Base-by-base conservation (phyloP, 306 rosid species). In the Hylodesmum podocarpum region DNA sequence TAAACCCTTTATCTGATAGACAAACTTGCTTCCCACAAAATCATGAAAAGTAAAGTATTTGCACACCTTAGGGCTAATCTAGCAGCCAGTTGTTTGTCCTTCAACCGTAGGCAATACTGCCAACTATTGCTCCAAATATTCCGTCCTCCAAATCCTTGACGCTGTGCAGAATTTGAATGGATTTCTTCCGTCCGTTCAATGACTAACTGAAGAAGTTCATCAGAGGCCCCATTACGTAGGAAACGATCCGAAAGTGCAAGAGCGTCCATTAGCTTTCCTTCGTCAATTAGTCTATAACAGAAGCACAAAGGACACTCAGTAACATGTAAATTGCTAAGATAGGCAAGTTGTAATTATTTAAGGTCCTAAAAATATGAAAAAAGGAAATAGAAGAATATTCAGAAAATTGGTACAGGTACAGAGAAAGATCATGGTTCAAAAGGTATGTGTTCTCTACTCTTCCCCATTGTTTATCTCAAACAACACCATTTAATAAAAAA, bases 31-130 rank as follows among this genome's bases (percentile, higher is more conserved):
- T 72, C 51, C 74, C 36, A 77, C 59, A 53, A 55, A 9, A 70
- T 44, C 76, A 80, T 9, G 70, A 73, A 59, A 81, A 75, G 19
- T 39, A 79, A 49, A 72, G 25, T 29, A 39, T 14, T 70, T 78
- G 73, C 93, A 62, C 81, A 94, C 98, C 90, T 89, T 68, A 94
- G 86, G 81, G 97, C 87, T 82, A 94, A 92, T 86, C 85, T 90
- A 78, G 97, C 97, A 36, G 98, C 98, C 83, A 90, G 84, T 65
- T 85, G 92, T 83, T 90, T 92, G 81, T 92, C 97, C 82, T 87
- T 94, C 93, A 94, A 88, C 83, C 97, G 86, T 70, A 94, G 88
- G 88, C 98, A 94, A 82, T 94, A 90, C 92, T 92, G 97, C 98
- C 98, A 94, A 72, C 93, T 92, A 86, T 82, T 90, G 85, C 95